Conservation (phyloP, 1,139 yeast species). For the Eremothecium gossypii region DNA sequence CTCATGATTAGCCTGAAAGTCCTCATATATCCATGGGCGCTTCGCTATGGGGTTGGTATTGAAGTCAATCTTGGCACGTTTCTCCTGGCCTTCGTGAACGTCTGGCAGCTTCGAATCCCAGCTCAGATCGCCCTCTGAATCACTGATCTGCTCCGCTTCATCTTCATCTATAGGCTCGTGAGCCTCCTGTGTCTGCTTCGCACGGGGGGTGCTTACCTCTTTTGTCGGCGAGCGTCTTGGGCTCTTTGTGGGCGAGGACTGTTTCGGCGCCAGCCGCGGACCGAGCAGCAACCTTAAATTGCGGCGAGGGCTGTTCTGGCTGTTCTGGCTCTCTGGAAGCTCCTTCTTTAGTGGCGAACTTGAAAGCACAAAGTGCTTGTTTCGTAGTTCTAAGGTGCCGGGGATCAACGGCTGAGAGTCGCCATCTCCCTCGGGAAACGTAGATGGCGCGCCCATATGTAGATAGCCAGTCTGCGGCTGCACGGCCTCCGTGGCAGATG, state of each 20-base stretch:
- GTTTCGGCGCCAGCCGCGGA: not conserved
- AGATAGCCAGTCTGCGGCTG: not conserved
- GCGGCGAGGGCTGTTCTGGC: not conserved
- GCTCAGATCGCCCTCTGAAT: constrained; percentile 7
- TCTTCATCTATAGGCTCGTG: not conserved
- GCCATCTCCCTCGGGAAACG: not conserved
- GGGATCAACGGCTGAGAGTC: constrained; percentile 6
- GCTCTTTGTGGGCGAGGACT: too few species aligned
- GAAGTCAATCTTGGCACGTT: constrained; percentile 13
- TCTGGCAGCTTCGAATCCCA: not conserved
- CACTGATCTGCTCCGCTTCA: constrained; percentile 6
- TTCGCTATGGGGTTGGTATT: constrained; percentile 28
- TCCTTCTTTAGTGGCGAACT: constrained; percentile 19
- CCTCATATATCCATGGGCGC: constrained; percentile 30
- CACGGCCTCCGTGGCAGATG: not conserved
- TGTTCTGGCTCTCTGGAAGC: not conserved
- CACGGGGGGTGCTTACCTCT: not conserved
- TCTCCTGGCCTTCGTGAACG: not conserved
- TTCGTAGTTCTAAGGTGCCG: constrained; percentile 9
- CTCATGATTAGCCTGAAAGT: constrained; percentile 24
- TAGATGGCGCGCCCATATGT: not conserved
- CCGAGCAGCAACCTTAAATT: not conserved
- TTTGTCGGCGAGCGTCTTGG: not conserved
- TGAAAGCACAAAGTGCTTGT: constrained; percentile 10
- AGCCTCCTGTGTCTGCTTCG: not conserved